A percentile compares a stretch with the other conserved stretches of the same genome.
These are phyloP conservation scores for Luvunga scandens DNA, from an alignment of 345 rosid species.

Conservation along the genomic window DNA sequence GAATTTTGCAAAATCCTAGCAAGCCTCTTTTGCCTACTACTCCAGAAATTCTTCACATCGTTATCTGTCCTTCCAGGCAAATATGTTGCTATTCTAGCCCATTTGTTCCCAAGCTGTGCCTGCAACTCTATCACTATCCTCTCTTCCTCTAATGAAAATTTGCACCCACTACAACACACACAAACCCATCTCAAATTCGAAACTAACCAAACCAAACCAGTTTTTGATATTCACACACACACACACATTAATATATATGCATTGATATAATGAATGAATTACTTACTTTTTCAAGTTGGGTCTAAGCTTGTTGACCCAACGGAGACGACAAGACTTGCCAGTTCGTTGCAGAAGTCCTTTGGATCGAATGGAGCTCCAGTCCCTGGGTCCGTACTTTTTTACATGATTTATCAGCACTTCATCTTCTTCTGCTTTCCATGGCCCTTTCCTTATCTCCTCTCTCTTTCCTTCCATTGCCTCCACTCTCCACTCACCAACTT, in stretches of 20 bases:
- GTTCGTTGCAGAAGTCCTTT: slow-evolving; percentile 85
- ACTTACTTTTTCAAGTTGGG: slow-evolving; percentile 82
- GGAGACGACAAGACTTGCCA: slow-evolving; percentile 95
- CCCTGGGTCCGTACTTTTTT: slow-evolving; percentile 72
- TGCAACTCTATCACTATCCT: slow-evolving; percentile 87
- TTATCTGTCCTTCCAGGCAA: slow-evolving; percentile 85
- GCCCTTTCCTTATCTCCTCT: slow-evolving; percentile 74
- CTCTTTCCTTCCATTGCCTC: slow-evolving; percentile 39
- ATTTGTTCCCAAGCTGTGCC: slow-evolving; percentile 78
- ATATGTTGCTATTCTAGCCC: slow-evolving; percentile 92
- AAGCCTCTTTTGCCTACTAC: slow-evolving; percentile 81
- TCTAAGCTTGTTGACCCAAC: slow-evolving; percentile 95
- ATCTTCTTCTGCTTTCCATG: slow-evolving; percentile 95
- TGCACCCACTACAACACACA: slow-evolving; percentile 54
- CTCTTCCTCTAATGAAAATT: slow-evolving; percentile 87
- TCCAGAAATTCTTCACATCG: slow-evolving; percentile 98
- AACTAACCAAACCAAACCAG: not conserved
- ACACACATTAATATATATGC: no score
- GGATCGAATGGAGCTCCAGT: slow-evolving; percentile 99
- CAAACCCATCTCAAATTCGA: not conserved
- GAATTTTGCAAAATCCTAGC: slow-evolving; percentile 66
- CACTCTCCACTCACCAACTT: not conserved
- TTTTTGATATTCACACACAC: not conserved
- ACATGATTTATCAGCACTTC: slow-evolving; percentile 73
- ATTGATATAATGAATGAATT: not conserved